phyloP scores from a whole-genome alignment of 495 filamentous ascomycete species.

The Penicillium herquei region DNA sequence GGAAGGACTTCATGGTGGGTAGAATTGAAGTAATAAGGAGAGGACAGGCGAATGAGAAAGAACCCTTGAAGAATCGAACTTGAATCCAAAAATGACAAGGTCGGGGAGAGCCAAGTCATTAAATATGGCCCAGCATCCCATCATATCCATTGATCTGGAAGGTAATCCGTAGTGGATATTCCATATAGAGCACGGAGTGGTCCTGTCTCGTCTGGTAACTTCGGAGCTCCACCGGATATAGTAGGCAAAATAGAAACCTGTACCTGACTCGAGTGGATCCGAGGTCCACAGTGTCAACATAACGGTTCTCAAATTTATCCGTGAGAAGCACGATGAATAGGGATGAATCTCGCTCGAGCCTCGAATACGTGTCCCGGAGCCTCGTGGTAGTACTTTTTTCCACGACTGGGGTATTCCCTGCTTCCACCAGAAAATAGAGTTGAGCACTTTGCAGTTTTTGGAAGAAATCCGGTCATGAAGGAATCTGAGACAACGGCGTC shows the following conservation, averaged over 20 bases:
- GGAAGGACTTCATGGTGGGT: constrained; percentile 36
- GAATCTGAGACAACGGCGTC: constrained; percentile 16
- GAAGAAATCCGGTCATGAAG: constrained; percentile 16
- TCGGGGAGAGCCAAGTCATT: not conserved
- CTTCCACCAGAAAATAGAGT: not conserved
- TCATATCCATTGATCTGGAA: not conserved
- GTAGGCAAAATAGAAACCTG: not conserved
- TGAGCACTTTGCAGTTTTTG: constrained; percentile 10
- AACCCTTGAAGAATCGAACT: not conserved
- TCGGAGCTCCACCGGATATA: constrained; percentile 17
- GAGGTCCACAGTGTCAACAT: not conserved
- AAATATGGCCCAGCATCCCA: not conserved
- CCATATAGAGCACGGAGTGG: constrained; percentile 21
- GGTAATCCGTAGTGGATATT: constrained; percentile 7
- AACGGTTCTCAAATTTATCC: not conserved
- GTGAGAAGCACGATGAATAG: not conserved
- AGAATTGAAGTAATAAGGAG: not conserved
- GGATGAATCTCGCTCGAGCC: not conserved
- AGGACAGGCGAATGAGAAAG: not conserved
- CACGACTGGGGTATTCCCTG: constrained; percentile 12
- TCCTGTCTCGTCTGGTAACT: constrained; percentile 21
- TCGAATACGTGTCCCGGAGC: not conserved
- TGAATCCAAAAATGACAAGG: not conserved
- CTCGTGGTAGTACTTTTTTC: constrained; percentile 9
- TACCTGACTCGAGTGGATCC: not conserved